Conservation (phyloP, 768 basidiomycete species). For the Russula ochroleuca region DNA sequence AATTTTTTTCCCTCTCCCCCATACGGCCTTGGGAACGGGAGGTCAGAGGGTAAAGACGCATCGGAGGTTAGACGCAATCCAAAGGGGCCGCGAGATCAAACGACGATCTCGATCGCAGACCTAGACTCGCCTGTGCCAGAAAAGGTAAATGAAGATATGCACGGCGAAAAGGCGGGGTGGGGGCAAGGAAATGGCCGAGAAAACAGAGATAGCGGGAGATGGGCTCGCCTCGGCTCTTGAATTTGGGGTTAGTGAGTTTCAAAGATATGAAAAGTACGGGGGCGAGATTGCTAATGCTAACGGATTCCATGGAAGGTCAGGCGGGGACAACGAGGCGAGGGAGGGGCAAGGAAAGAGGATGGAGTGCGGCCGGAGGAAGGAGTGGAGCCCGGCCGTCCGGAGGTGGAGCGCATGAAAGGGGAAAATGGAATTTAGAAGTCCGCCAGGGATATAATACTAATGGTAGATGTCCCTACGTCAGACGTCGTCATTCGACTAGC, state of each 20-base stretch:
- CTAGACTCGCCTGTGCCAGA: conserved; percentile 16
- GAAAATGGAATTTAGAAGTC: conserved; percentile 35
- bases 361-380: conserved; percentile 20
- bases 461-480: conserved; percentile 36
- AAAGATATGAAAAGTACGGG: conserved; percentile 21
- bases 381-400: conserved; percentile 26
- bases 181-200: conserved; percentile 23
- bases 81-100: conserved; percentile 13
- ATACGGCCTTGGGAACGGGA: not conserved
- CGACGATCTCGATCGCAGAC: conserved; percentile 26
- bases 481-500: conserved; percentile 40
- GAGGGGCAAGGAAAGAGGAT: conserved; percentile 2
- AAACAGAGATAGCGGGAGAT: conserved; percentile 1
- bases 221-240: conserved; percentile 7
- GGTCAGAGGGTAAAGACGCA: conserved; percentile 19
- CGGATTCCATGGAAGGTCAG: conserved; percentile 27
- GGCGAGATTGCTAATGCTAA: not conserved
- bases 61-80: conserved; percentile 18
- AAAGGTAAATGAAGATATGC: conserved; percentile 21
- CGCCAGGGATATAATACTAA: conserved; percentile 42
- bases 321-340: conserved; percentile 24
- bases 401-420: conserved; percentile 22
- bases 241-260: conserved; percentile 6
- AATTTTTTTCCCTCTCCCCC: not conserved
- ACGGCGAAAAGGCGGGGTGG: conserved; percentile 23